Base-by-base conservation (phyloP, 805 yeast species). In the Kuraishia floccosa region DNA sequence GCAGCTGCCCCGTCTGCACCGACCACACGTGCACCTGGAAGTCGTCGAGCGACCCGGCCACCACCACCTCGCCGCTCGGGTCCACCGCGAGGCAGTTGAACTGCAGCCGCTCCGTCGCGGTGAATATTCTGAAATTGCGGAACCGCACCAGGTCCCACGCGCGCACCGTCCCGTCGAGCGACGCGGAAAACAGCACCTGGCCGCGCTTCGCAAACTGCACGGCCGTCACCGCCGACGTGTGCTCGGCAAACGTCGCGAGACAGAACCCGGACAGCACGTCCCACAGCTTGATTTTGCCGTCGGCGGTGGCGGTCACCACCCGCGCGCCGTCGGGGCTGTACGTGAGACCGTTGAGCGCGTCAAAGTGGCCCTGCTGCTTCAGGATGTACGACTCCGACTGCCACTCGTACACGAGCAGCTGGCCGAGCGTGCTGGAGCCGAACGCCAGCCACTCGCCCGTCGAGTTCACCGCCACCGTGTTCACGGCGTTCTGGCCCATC, bases 381-480 rank as follows among this genome's bases (percentile, higher is more conserved):
- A 91, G 62, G 28, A 91, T 80, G 49, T 89, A 91, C 0, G 96
- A 83, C 52, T 91, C 98, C 4, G 94, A 82, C 58, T 91, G 96
- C 98, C 98, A 91, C 63, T 91, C 98, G 63, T 94, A 91, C 1
- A 91, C 98, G 35, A 91, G 58, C 36, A 91, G 59, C 56, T 91
- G 98, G n/a, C 98, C 98, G 18, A 83, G 54, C 47, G 76, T 77
- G 21, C 85, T 58, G 0, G 96, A 86, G 4, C 98, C 98, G 53
- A 91, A 83, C 0, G 96, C 94, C 20, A 91, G 62, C 98, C 98
- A 91, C 53, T 91, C 98, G 21, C 98, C 98, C 5, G 87, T 63
- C 2, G 64, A 55, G 51, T 89, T 91, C 24, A 91, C 69, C 8
- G 74, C 55, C 3, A 91, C 89, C 3, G 86, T 76, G 47, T 82